These are phyloP conservation scores for Ampelocalamus luodianensis DNA, from an alignment of 176 grass and related monocot species.

Conservation along the genomic window DNA sequence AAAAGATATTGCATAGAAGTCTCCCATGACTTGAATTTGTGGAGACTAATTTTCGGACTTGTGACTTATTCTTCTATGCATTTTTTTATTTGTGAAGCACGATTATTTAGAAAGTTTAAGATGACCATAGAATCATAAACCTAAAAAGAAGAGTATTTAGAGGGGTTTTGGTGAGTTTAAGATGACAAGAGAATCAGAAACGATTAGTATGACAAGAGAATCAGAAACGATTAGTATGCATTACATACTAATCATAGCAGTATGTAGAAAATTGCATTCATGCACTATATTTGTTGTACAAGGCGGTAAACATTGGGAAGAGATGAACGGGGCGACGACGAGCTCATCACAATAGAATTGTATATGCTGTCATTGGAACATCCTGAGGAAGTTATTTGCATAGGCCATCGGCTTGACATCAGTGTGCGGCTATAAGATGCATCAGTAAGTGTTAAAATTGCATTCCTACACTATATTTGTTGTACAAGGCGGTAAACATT, in stretches of 20 bases:
- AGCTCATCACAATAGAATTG: constrained; percentile 39
- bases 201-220: too few relatives aligned
- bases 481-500: background rate
- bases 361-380: constrained; percentile 60
- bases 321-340: background rate
- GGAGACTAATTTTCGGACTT: background rate
- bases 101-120: constrained; percentile 10
- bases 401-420: constrained; percentile 89
- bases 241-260: background rate
- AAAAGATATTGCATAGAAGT: constrained; percentile 10
- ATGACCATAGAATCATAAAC: background rate
- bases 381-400: constrained; percentile 72
- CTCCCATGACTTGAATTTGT: background rate
- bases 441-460: constrained; percentile 18
- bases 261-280: background rate
- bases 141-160: background rate
- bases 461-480: constrained; percentile 21
- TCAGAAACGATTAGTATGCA: too few relatives aligned
- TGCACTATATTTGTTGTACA: constrained; percentile 27
- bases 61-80: background rate
- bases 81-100: constrained; percentile 9
- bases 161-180: background rate
- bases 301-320: background rate
- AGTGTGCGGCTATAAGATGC: constrained; percentile 64
- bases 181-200: too few relatives aligned